A percentile compares a stretch with the other conserved stretches of the same genome.
phyloP scores from a whole-genome alignment of 2,329 filamentous ascomycete genomes.

The Exutisphaerella laricina region DNA sequence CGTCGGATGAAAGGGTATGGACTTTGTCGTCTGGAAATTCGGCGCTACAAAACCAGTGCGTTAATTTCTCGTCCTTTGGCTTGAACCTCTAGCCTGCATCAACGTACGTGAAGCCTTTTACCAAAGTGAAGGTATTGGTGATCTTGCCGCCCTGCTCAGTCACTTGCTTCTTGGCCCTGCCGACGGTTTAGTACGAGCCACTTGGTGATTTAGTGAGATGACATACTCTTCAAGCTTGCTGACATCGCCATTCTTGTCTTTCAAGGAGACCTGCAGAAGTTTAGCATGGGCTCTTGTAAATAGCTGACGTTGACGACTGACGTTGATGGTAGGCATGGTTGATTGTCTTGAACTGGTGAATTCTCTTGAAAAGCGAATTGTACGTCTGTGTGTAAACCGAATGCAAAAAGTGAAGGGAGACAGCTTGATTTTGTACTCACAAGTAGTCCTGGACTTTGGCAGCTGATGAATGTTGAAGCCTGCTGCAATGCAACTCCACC shows the following conservation, averaged over 20 bases:
- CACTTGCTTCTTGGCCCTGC: constrained; percentile 70
- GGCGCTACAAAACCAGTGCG: not conserved
- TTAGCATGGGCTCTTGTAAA: constrained; percentile 10
- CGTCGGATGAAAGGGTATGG: constrained; percentile 59
- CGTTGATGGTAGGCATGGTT: constrained; percentile 29
- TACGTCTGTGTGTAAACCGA: not conserved
- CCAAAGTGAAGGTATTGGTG: constrained; percentile 73
- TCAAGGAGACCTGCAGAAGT: constrained; percentile 68
- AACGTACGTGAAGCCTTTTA: constrained; percentile 89
- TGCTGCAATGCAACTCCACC: too few species aligned
- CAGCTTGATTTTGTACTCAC: not conserved
- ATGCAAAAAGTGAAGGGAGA: not conserved
- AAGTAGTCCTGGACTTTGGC: not conserved
- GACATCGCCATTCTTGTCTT: constrained; percentile 56
- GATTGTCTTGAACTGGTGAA: constrained; percentile 6
- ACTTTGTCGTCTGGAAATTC: constrained; percentile 61
- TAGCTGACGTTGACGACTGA: too few species aligned
- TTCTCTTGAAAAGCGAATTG: not conserved
- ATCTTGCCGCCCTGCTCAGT: constrained; percentile 75
- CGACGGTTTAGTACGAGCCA: constrained; percentile 1
- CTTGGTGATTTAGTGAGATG: too few species aligned
- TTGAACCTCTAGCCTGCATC: not conserved
- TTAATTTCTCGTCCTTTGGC: not conserved
- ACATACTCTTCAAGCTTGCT: constrained; percentile 64
- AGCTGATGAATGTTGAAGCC: constrained; percentile 7